Conservation (phyloP, 345 rosid genomes). For the Firmiana major region DNA sequence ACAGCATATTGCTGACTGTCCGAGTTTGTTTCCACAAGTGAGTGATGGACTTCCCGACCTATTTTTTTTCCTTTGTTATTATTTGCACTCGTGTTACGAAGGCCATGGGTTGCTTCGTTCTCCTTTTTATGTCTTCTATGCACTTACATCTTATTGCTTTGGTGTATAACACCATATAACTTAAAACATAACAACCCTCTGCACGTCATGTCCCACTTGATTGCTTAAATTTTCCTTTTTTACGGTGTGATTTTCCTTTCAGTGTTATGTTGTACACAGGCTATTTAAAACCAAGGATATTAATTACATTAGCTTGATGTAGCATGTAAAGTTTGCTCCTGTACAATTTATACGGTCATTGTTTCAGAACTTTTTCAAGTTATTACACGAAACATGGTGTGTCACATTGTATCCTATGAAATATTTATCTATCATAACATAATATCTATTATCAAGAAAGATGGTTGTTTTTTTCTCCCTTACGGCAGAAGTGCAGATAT, state of each 20-base stretch:
- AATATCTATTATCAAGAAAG: background rate
- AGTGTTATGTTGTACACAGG: background rate
- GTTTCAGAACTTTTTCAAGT: background rate
- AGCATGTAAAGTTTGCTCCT: background rate
- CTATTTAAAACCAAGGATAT: background rate
- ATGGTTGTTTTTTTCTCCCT: background rate
- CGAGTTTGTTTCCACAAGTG: slow-evolving; percentile 95
- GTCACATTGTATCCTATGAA: background rate
- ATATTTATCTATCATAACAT: background rate
- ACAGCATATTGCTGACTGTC: slow-evolving; percentile 86
- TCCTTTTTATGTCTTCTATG: background rate
- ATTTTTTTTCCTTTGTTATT: background rate
- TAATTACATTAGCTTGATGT: background rate
- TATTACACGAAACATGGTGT: background rate
- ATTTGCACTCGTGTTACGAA: background rate
- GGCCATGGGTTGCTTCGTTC: background rate
- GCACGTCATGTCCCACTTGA: background rate
- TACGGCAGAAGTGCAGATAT: background rate
- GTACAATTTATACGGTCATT: background rate
- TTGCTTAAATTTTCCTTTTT: background rate
- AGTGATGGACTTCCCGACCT: slow-evolving; percentile 14
- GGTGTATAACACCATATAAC: background rate
- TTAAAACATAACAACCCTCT: background rate
- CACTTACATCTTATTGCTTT: background rate
- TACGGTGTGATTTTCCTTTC: background rate